Base-by-base conservation (phyloP, 116 monocot genomes). In the Cymodocea nodosa region DNA sequence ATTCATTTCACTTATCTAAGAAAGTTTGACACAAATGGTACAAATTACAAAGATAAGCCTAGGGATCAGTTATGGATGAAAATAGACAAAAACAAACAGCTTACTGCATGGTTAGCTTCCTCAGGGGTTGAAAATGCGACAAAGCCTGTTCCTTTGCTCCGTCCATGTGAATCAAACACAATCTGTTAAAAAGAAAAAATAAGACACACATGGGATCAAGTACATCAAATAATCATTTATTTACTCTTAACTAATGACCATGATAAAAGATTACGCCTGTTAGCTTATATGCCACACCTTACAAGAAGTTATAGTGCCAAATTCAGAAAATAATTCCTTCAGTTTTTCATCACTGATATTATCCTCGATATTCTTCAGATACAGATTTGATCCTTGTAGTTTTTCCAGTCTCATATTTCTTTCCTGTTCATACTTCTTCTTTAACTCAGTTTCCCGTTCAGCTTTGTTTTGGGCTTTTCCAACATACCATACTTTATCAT, bases 401-500 rank as follows among this genome's bases (percentile, higher is more conserved):
- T 86, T 86, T 50, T 90, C 90, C 15, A 75, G 71, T 18, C 73
- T 68, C 35, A 75, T 79, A 62, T 81, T 83, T 34, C 75, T 72
- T 51, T 36, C 83, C 65, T 83, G 79, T 9, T 86, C 90, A 76
- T 81, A 90, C 64, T 71, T 86, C 62, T 54, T 75, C 62, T 82
- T 90, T 60, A 90, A 40, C 63, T 86, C 90, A 25, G 61, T 44
- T 64, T 83, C 83, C 40, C 90, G 83, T 68, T 85, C 89, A 23
- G 76, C 68, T 78, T 83, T 90, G 52, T 75, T 90, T 70, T 90
- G 86, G n/a, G 83, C 90, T 72, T 72, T 90, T 53, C 86, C 86
- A 51, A 83, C 81, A 75, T 72, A 89, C 80, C 80, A 85, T 9
- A 85, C 83, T 71, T 83, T 89, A 35, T 85, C 85, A 63, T 81